Evolutionary conservation across 768 basidiomycete genomes (phyloP), one percentile per base, ranked within the genome.

Genomic region (Peribolospora kevripleyi): DNA sequence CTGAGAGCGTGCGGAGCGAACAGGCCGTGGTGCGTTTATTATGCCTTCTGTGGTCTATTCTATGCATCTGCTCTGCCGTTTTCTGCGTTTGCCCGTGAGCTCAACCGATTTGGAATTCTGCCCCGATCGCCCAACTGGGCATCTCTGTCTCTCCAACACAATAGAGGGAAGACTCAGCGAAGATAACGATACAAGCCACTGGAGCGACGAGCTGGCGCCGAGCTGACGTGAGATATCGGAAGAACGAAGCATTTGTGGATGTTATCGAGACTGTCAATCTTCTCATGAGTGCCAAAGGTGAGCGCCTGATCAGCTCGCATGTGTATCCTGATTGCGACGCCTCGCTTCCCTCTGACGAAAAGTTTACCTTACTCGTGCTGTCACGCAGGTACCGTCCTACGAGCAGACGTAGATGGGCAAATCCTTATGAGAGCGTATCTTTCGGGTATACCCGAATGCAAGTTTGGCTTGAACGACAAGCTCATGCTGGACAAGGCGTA

Each of bases 161-260:
- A 9, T 62, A 91, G 86, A 59, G 72, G 6, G 93, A 97, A 68
- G 90, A 95, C 62, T 91, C 88, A 14, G 84, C 86, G 10, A 93
- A 88, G 67, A 97, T 98, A 58, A 97, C 93, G 0, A 79, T 77
- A 7, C 93, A 98, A 71, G 91, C 93, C 7, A 98, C 93, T 0
- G 93, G 93, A 0, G 81, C 84, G 39, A 95, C 84, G 41, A 91
- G 82, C 66, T 98, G 93, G 93, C 72, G 93, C 46, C 74, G 90
- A 55, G 81, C 78, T 11, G 93, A 95, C 64, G 90, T 97, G 63
- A 91, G 90, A 67, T 97, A 98, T 69, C 83, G 93, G 73, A 98
- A 97, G 75, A 98, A 98, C 61, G 93, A 98, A 65, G 93, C 93
- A 0, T 98, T 97, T 61, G 91, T 98, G n/a, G 93, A 98, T 65